Percentiles rank a stretch among this genome's conserved stretches.
phyloP scores from a whole-genome alignment of 495 filamentous ascomycete genomes.

The Geoglossum glabrum region DNA sequence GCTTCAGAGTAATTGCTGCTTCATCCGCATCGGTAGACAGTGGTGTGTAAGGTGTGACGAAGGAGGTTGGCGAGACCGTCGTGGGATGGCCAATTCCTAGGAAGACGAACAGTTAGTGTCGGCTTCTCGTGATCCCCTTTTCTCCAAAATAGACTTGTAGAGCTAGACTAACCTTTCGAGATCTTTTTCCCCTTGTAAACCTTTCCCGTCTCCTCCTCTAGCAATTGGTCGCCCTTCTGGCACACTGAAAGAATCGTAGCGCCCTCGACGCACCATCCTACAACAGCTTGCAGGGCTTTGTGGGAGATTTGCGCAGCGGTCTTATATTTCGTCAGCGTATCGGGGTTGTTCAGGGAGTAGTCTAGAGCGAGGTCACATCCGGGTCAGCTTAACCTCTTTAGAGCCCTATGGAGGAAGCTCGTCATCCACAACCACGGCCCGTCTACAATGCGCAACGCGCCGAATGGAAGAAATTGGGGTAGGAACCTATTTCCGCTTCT shows the following conservation, averaged over 20 bases:
- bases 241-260: conserved; percentile 83
- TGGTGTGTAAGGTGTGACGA: conserved; percentile 93
- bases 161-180: conserved; percentile 41
- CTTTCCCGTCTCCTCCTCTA: conserved; percentile 83
- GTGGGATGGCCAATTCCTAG: conserved; percentile 80
- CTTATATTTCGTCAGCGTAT: conserved; percentile 98
- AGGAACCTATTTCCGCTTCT: background rate
- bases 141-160: background rate
- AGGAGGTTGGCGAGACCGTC: conserved; percentile 82
- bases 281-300: conserved; percentile 73
- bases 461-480: background rate
- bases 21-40: conserved; percentile 69
- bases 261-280: conserved; percentile 63
- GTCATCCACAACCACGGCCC: no score
- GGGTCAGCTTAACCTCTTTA: background rate
- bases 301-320: conserved; percentile 85
- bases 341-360: conserved; percentile 87
- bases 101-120: background rate
- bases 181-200: conserved; percentile 98
- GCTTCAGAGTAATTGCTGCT: conserved; percentile 55
- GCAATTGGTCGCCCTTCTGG: conserved; percentile 82
- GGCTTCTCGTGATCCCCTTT: background rate
- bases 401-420: background rate
- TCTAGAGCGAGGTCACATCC: conserved; percentile 22
- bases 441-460: no score